Evolutionary conservation across 2,329 filamentous ascomycete genomes (phyloP), one percentile per base, ranked within the genome.

Genomic region (Colletotrichum sp.): DNA sequence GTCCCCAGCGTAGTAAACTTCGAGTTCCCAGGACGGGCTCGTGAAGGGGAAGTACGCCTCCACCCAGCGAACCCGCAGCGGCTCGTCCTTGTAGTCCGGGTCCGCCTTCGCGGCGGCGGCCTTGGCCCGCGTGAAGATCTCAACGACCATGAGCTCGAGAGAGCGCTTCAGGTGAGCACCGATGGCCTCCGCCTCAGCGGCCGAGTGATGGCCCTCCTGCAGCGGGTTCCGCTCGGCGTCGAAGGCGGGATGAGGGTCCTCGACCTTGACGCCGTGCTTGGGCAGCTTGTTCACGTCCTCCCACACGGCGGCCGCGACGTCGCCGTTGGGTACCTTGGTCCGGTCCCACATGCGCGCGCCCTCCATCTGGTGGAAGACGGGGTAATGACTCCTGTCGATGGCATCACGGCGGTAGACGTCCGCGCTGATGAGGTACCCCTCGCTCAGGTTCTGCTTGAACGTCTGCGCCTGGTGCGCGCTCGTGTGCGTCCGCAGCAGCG

Each of bases 11-110:
- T 96, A 98, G 88, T 95, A 96, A 12, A 99, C 95, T 83, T 99
- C 97, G 28, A 99, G 90, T 83, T 99, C 97, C 94, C 95, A 99
- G 8, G 94, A 97, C 0, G 97, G 97, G 73, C 93, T 96, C 1
- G 97, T 99, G 83, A 98, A 98, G 52, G 97, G 97, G 86, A 99
- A 99, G 85, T 97, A 98, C 2, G 97, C 96, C 84, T 98, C 96
- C 9, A 98, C 93, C 97, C 97, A 99, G 78, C 97, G 92, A 80
- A 98, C 93, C 79, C 92, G 93, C 52, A 98, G 88, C 6, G 96
- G 95, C 81, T 97, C 94, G 66, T 92, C 88, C 24, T 87, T 83
- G 78, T 86, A 88, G 70, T 86, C 80, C 7, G 88, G 86, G 66
- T 90, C 87, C 7, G 87, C 86, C 74, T 86, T 87, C 18, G 88